Base-by-base conservation (phyloP, 2,329 filamentous ascomycete genomes). In the Arthrinium puccinioides region DNA sequence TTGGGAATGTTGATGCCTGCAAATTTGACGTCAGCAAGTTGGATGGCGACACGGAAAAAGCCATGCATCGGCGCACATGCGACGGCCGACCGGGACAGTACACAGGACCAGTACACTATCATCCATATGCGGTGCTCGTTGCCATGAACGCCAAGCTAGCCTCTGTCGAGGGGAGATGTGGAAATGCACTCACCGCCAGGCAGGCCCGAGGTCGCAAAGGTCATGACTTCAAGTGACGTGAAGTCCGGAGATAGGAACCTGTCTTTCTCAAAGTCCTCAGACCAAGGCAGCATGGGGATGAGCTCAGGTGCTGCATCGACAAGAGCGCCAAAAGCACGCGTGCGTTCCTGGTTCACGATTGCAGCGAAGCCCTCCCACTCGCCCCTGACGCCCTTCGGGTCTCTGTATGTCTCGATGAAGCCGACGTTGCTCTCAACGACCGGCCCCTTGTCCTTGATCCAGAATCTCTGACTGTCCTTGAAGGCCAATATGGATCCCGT, bases 171-270 rank as follows among this genome's bases (percentile, higher is more conserved):
- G 10, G 7, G 16, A 9, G 4, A 9, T 9, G 11, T 16, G 15
- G 8, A 20, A 39, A 13, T 9, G 20, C 14, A 47, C 58, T 44
- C 49, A 66, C 80, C 79, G 18, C 77, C 78, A 9, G 79, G 79
- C 38, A 83, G 84, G 39, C 76, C 82, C 41, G 70, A 80, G 36
- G 69, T 76, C 56, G 76, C 74, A 50, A 96, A 96, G 1, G 84
- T 87, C 43, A 96, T 63, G 3, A 96, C 88, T 59, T 98, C 92
- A 2, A 97, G 72, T 9, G 85, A 92, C 0, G 92, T 97, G 56
- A 98, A 98, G 59, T 98, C 92, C 0, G 92, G 92, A 36, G 87
- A 90, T 24, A 94, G 64, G 62, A 98, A 98, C 54, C 84, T 88
- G 67, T 96, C 89, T 63, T 97, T 97, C 58, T 98, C 92, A 48